Evolutionary conservation across 208 protist species (phyloP).

Genomic region (Zelonia costaricensis): DNA sequence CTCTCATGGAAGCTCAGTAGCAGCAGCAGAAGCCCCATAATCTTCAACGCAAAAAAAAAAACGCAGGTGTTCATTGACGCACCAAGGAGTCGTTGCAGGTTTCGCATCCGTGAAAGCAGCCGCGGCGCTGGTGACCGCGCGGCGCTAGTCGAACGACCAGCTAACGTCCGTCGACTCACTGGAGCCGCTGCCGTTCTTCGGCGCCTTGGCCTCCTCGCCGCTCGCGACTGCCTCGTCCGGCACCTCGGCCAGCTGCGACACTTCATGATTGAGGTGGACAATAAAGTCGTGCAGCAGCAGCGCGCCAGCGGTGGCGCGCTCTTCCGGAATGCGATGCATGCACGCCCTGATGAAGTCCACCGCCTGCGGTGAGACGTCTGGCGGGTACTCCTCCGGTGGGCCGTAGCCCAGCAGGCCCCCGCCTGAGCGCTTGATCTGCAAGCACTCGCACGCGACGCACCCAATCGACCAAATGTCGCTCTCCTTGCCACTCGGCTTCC

Average conservation of each 20-base stretch:
- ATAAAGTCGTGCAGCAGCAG: slow-evolving; percentile 75
- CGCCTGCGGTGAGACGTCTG: slow-evolving; percentile 38
- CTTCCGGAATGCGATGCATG: slow-evolving; percentile 52
- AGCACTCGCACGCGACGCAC: slow-evolving; percentile 55
- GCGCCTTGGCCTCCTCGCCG: slow-evolving; percentile 22
- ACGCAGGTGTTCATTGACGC: not conserved
- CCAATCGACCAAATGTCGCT: slow-evolving; percentile 78
- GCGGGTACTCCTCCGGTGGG: slow-evolving; percentile 44
- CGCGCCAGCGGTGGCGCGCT: slow-evolving; percentile 51
- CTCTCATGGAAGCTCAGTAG: too few species aligned
- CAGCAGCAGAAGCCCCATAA: too few species aligned
- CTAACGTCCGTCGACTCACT: slow-evolving; percentile 34
- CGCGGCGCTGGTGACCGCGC: not conserved
- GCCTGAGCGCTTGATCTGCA: slow-evolving; percentile 36
- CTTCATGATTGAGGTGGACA: slow-evolving; percentile 59
- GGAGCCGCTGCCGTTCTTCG: slow-evolving; percentile 12
- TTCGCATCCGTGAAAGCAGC: slow-evolving; percentile 10
- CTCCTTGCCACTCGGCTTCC: slow-evolving; percentile 50
- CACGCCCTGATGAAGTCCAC: slow-evolving; percentile 69
- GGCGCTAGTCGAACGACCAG: slow-evolving; percentile 46
- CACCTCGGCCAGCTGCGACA: slow-evolving; percentile 43
- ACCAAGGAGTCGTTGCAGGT: not conserved
- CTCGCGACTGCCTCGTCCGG: slow-evolving; percentile 30
- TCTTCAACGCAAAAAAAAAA: too few species aligned
- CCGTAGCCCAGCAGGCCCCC: slow-evolving; percentile 53